Percentiles rank a stretch among this genome's conserved stretches.
Evolutionary conservation across 768 basidiomycete species (phyloP).

Genomic region (Pisolithus marmoratus): DNA sequence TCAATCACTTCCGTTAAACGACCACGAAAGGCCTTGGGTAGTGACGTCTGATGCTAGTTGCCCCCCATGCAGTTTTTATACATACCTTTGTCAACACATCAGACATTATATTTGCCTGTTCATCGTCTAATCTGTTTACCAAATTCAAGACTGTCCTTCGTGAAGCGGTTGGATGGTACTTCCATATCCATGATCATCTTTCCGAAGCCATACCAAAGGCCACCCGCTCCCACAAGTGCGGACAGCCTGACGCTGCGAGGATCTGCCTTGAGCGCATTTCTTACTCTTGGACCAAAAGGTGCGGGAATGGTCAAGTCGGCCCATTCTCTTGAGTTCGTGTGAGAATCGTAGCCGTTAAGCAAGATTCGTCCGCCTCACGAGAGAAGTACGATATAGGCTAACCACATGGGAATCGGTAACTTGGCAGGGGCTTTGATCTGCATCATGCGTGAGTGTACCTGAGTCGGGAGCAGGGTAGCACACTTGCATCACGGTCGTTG

Average conservation of each 20-base stretch:
- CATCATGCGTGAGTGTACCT: conserved; percentile 8
- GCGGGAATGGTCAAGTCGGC: conserved; percentile 82
- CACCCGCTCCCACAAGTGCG: conserved; percentile 79
- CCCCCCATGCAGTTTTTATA: conserved; percentile 6
- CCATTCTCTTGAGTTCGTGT: conserved; percentile 56
- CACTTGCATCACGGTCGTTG: conserved; percentile 74
- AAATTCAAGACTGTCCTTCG: neutral
- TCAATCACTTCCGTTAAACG: conserved; percentile 77
- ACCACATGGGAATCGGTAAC: conserved; percentile 84
- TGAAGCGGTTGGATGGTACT: conserved; percentile 14
- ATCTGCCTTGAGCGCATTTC: conserved; percentile 86
- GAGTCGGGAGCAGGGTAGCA: conserved; percentile 4
- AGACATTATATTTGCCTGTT: conserved; percentile 66
- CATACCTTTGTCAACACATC: conserved; percentile 61
- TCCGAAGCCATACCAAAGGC: conserved; percentile 91
- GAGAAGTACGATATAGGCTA: conserved; percentile 79
- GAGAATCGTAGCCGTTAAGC: neutral
- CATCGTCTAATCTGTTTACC: conserved; percentile 61
- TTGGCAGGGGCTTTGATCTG: conserved; percentile 78
- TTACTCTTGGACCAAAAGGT: conserved; percentile 70
- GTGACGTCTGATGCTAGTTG: neutral
- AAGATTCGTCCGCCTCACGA: conserved; percentile 42
- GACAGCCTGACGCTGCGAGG: conserved; percentile 79
- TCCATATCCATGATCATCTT: conserved; percentile 82
- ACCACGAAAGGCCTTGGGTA: conserved; percentile 61